A percentile compares a stretch with the other conserved stretches of the same genome.
These are phyloP conservation scores for Lagenaria siceraria DNA, from an alignment of 306 rosid species.

Conservation along the genomic window DNA sequence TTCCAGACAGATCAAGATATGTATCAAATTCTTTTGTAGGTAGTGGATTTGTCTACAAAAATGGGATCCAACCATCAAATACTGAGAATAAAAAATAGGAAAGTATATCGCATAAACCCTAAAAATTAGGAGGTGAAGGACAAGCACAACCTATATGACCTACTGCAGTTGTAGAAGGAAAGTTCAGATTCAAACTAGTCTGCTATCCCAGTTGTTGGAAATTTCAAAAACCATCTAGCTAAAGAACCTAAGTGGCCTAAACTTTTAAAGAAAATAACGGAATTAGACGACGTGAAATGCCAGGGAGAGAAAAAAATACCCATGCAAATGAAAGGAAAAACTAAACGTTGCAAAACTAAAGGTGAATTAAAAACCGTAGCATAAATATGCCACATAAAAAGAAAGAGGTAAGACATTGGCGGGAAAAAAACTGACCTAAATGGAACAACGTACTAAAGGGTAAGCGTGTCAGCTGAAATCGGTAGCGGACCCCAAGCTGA, in stretches of 20 bases:
- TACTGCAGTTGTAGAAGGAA: neutral
- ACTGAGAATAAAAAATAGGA: neutral
- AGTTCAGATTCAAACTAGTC: constrained; percentile 2
- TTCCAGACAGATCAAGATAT: neutral
- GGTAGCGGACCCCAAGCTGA: constrained; percentile 83
- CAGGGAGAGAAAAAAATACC: neutral
- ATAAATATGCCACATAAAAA: constrained; percentile 42
- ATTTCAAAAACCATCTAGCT: neutral
- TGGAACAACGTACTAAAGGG: constrained; percentile 79
- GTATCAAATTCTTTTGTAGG: neutral
- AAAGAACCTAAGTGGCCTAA: neutral
- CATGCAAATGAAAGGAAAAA: constrained; percentile 16
- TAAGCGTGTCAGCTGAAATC: constrained; percentile 95
- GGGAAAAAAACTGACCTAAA: constrained; percentile 76
- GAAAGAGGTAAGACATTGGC: constrained; percentile 56
- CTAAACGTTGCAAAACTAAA: constrained; percentile 8
- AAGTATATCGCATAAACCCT: neutral
- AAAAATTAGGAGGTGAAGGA: neutral
- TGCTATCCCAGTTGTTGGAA: neutral
- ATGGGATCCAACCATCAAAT: neutral
- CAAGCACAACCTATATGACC: neutral
- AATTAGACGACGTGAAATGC: neutral
- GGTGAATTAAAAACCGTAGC: constrained; percentile 33
- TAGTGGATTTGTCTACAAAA: neutral
- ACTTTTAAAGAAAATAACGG: neutral